These are phyloP conservation scores for Pinus albicaulis DNA, from an alignment of 75 land plant species.

Conservation along the genomic window DNA sequence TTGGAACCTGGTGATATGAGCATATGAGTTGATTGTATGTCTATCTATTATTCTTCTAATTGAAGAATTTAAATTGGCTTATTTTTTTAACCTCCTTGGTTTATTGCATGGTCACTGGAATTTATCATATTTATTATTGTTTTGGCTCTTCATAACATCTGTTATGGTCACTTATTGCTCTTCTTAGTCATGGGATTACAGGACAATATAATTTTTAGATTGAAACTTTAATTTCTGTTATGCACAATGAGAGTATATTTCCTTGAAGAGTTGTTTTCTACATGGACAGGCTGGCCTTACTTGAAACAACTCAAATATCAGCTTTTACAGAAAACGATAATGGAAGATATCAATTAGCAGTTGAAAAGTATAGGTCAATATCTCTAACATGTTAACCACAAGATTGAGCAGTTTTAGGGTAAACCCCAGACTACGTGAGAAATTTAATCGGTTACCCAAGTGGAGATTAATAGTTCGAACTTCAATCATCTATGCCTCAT, in stretches of 20 bases:
- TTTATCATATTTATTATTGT: not conserved
- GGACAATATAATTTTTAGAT: not conserved
- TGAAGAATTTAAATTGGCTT: not conserved
- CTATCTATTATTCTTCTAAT: not conserved
- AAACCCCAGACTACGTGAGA: not conserved
- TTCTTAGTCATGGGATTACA: not conserved
- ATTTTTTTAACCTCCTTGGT: not conserved
- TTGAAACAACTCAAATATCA: slow-evolving; percentile 2
- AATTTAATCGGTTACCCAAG: not conserved
- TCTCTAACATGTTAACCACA: too few species aligned
- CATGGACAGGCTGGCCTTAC: not conserved
- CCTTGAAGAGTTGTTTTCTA: not conserved
- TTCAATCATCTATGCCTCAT: not conserved
- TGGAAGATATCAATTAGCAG: not conserved
- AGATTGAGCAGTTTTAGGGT: not conserved
- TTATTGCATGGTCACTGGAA: not conserved
- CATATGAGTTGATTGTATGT: not conserved
- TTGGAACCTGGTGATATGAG: not conserved
- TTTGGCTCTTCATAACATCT: not conserved
- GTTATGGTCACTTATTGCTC: not conserved
- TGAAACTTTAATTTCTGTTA: too few species aligned
- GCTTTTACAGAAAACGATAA: not conserved
- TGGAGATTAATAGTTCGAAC: too few species aligned
- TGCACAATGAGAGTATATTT: not conserved
- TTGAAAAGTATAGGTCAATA: not conserved